Percentiles rank a stretch among this genome's conserved stretches.
Conservation (phyloP, 1,139 yeast genomes). For the Taiozyma sp. region DNA sequence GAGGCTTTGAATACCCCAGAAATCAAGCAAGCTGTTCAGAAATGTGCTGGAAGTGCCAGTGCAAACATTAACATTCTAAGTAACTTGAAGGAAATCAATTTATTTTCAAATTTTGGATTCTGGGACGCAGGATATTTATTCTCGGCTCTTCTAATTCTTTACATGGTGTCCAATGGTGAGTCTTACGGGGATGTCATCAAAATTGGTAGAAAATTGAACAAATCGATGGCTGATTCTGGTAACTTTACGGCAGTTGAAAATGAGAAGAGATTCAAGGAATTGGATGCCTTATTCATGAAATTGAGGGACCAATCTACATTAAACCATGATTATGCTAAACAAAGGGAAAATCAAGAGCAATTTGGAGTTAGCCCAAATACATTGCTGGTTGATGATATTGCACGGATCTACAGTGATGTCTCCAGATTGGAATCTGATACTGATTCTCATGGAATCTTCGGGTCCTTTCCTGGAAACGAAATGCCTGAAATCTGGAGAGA, state of each 20-base stretch:
- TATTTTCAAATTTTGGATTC: constrained; percentile 41
- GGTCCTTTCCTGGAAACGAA: not conserved
- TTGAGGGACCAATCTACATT: constrained; percentile 3
- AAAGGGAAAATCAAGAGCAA: not conserved
- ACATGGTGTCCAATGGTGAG: constrained; percentile 32
- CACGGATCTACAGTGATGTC: constrained; percentile 15
- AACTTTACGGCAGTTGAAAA: constrained; percentile 39
- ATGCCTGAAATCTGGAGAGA: constrained; percentile 18
- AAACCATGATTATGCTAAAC: not conserved
- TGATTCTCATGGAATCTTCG: not conserved
- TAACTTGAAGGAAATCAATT: constrained; percentile 32
- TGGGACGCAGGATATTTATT: constrained; percentile 50
- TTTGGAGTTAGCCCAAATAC: constrained; percentile 12
- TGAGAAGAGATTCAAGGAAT: constrained; percentile 26
- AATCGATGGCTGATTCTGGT: constrained; percentile 35
- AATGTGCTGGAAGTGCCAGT: constrained; percentile 37
- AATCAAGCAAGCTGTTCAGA: constrained; percentile 33
- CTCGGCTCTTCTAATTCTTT: constrained; percentile 36
- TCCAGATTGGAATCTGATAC: constrained; percentile 3
- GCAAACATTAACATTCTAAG: constrained; percentile 36
- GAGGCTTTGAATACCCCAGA: constrained; percentile 25
- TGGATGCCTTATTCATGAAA: constrained; percentile 21
- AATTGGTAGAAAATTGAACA: constrained; percentile 33
- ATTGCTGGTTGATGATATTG: constrained; percentile 13
- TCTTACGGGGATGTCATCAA: constrained; percentile 28